Evolutionary conservation across 331 rosid species (phyloP), one percentile per base, ranked within the genome.

Genomic region (Malus hybrid): DNA sequence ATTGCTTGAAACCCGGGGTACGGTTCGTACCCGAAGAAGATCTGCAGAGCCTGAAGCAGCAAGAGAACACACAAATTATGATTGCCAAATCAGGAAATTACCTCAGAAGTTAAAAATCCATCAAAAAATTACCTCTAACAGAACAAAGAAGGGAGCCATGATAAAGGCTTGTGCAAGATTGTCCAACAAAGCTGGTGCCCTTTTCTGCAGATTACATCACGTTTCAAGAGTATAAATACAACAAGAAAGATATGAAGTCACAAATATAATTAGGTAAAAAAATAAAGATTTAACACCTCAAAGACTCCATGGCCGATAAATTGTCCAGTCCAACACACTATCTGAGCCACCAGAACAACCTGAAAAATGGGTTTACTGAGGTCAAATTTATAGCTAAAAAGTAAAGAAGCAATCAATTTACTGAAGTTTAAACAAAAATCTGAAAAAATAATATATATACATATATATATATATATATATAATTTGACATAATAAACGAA

Each of bases 91-190:
- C 62, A 50, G 29, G 32, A 80, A 50, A 69, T 10, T 56, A 29
- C 55, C 33, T 11, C 7, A 39, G 28, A 9, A 27, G 42, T 27
- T 33, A 6, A 7, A 46, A 66, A 73, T 4, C n/a, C 62, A 50
- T 56, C 36, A 44, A 55, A 44, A 55, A 16, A 77, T 28, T 86
- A 91, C 96, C 98, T 91, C 98, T 24, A 91, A 82, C 81, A 93
- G 69, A 67, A 93, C 97, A 83, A 93, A 89, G 90, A 93, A 88
- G 55, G 97, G 97, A 81, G 89, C 96, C 97, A 93, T 93, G 50
- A 88, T 50, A 64, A 93, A 83, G 73, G 96, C 96, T 48, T 91
- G 97, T 6, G 74, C 77, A 69, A 93, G 87, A 83, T 91, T 89
- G 81, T 93, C 92, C 75, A 89, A 79, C 70, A 91, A 83, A 73